phyloP scores from a whole-genome alignment of 345 rosid species.

The Hibiscus tridactylites region DNA sequence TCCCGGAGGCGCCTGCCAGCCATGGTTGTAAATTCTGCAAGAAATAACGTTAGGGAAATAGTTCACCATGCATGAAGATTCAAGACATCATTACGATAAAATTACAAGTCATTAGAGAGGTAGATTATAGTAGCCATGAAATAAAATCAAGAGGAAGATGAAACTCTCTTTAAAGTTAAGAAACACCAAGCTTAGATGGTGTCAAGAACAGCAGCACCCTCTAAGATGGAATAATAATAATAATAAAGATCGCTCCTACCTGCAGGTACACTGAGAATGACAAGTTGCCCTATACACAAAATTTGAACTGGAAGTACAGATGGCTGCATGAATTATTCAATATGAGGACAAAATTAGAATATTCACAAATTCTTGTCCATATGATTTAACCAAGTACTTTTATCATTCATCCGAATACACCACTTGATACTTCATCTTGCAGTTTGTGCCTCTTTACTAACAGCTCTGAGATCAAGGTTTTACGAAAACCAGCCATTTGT shows the following conservation, averaged over 20 bases:
- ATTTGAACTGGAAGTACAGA: constrained; percentile 90
- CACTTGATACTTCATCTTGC: background rate
- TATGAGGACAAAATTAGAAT: background rate
- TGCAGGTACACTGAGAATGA: constrained; percentile 87
- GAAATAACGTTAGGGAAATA: background rate
- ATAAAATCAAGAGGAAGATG: background rate
- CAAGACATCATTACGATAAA: background rate
- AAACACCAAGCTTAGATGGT: background rate
- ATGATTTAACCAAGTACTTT: background rate
- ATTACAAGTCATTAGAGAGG: background rate
- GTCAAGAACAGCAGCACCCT: background rate
- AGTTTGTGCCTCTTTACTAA: background rate
- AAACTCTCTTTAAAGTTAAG: too few relatives aligned
- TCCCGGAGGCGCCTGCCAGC: constrained; percentile 74
- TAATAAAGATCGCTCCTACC: constrained; percentile 31
- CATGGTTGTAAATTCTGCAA: constrained; percentile 68
- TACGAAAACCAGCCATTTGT: background rate
- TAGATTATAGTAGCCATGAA: background rate
- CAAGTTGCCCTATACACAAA: constrained; percentile 71
- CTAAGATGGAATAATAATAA: background rate
- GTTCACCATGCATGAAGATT: background rate
- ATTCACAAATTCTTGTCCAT: background rate
- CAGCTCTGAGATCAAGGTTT: background rate
- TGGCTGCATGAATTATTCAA: constrained; percentile 46
- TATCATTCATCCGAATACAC: background rate